phyloP scores from a whole-genome alignment of 202 grass and related monocot species.

The Brachypodium distachyon region DNA sequence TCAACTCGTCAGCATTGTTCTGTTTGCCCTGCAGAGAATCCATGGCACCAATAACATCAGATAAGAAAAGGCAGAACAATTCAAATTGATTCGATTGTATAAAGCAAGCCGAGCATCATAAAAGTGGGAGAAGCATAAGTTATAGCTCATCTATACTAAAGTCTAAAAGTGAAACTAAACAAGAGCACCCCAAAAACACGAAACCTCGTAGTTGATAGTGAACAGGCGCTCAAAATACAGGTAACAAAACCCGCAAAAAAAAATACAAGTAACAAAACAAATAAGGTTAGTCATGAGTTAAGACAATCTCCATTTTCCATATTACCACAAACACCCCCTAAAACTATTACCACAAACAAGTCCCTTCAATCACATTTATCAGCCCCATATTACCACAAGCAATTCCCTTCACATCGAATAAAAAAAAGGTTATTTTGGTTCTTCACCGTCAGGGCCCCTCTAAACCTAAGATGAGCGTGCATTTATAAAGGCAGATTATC shows the following conservation, averaged over 20 bases:
- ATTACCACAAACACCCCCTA: too few relatives aligned
- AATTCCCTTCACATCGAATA: too few relatives aligned
- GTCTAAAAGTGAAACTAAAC: background rate
- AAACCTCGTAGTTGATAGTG: background rate
- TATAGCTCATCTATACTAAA: background rate
- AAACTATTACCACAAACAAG: too few relatives aligned
- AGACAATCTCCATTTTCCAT: background rate
- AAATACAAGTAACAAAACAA: background rate
- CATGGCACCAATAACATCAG: background rate
- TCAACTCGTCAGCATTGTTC: slow-evolving; percentile 34
- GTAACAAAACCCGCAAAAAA: too few relatives aligned
- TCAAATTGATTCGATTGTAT: background rate
- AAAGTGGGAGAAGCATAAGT: background rate
- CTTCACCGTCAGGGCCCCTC: background rate
- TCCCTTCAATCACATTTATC: background rate
- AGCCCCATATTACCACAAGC: too few relatives aligned
- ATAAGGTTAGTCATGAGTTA: background rate
- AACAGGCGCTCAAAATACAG: background rate
- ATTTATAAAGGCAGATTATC: too few relatives aligned
- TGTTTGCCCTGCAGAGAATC: slow-evolving; percentile 49
- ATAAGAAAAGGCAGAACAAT: background rate
- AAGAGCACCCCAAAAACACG: background rate
- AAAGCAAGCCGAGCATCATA: background rate
- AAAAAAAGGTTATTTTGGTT: background rate
- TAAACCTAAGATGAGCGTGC: too few relatives aligned